Percentiles rank a stretch among this genome's conserved stretches.
These are phyloP conservation scores for Ilyonectria sp. DNA, from an alignment of 2,329 filamentous ascomycete species.

Conservation along the genomic window DNA sequence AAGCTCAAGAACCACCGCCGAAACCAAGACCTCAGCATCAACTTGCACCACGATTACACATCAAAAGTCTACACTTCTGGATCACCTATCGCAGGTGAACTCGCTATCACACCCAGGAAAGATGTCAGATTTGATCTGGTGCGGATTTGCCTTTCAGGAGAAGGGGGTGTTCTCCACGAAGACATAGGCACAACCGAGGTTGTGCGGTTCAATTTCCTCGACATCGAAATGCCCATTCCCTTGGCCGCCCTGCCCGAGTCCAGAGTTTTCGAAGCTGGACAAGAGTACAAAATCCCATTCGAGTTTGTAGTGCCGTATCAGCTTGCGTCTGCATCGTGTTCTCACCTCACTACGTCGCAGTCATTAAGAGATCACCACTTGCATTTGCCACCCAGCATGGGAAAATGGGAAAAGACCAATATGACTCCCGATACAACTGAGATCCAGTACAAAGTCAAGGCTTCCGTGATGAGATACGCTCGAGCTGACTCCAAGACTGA, in stretches of 20 bases:
- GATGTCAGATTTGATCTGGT: background rate
- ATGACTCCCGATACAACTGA: constrained; percentile 38
- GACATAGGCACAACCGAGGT: background rate
- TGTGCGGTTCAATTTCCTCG: background rate
- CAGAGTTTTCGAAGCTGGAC: background rate
- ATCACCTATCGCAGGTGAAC: background rate
- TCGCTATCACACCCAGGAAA: background rate
- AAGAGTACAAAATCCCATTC: constrained; percentile 3
- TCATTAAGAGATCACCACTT: background rate
- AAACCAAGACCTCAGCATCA: background rate
- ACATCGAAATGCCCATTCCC: background rate
- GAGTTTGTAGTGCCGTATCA: background rate
- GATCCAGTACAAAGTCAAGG: constrained; percentile 39
- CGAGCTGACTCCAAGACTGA: background rate
- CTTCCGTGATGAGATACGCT: constrained; percentile 15
- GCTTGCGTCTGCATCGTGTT: background rate
- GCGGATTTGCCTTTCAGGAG: background rate
- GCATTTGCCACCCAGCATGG: constrained; percentile 33
- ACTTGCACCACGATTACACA: background rate
- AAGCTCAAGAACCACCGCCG: background rate
- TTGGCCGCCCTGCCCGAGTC: background rate
- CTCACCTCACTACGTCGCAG: background rate
- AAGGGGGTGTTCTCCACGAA: background rate
- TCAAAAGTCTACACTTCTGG: constrained; percentile 4
- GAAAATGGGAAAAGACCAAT: constrained; percentile 43